Percentiles rank a stretch among this genome's conserved stretches.
Evolutionary conservation across 1,284 basidiomycete species (phyloP).

Genomic region (Athelia sp.): DNA sequence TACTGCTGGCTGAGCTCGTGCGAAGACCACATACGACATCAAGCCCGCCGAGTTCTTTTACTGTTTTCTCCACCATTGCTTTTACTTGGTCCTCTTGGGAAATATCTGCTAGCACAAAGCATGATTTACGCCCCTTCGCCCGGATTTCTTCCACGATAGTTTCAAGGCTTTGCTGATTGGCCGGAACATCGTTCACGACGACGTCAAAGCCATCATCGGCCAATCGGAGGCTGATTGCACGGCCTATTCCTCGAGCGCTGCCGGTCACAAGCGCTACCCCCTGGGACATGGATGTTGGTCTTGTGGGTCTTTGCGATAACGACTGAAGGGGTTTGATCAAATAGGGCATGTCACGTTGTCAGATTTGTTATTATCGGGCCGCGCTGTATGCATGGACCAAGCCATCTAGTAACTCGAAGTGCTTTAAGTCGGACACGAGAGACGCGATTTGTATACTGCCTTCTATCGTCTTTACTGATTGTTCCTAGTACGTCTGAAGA

Average conservation of each 20-base stretch:
- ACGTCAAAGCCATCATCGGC: constrained; percentile 29
- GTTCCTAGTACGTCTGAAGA: too few species aligned
- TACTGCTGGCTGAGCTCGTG: background rate
- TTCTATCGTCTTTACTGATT: too few species aligned
- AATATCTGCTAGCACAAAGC: constrained; percentile 24
- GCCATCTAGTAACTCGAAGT: too few species aligned
- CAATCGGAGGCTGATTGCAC: constrained; percentile 26
- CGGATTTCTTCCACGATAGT: constrained; percentile 20
- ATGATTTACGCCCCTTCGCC: constrained; percentile 15
- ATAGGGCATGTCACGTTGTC: too few species aligned
- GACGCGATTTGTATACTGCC: too few species aligned
- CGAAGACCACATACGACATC: constrained; percentile 29
- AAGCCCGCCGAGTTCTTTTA: constrained; percentile 26
- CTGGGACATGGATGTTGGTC: background rate
- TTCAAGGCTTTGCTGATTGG: constrained; percentile 15
- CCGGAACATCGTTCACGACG: constrained; percentile 26
- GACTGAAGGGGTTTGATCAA: too few species aligned
- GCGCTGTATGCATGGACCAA: too few species aligned
- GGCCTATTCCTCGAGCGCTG: constrained; percentile 29
- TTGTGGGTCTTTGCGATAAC: too few species aligned
- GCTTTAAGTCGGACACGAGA: too few species aligned
- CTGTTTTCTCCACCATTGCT: constrained; percentile 24
- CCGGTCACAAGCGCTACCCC: constrained; percentile 27
- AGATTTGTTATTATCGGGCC: too few species aligned
- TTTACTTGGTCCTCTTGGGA: constrained; percentile 30